phyloP scores from a whole-genome alignment of 2,329 filamentous ascomycete species.

The Chrysosphaeria jannelii region DNA sequence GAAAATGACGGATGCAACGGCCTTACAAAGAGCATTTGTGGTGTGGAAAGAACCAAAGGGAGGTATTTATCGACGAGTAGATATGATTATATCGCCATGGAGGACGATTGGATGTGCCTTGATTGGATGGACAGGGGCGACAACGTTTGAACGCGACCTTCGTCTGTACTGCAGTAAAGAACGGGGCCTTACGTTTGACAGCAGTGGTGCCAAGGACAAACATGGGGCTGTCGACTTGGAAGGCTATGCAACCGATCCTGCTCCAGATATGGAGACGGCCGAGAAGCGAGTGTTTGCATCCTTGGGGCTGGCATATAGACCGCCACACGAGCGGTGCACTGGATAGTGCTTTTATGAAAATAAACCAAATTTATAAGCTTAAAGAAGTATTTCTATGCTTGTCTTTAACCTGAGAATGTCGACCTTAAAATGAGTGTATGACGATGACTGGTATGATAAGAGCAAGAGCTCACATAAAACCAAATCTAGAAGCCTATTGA shows the following conservation, averaged over 20 bases:
- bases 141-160: constrained; percentile 69
- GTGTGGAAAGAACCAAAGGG: constrained; percentile 70
- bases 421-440: not conserved
- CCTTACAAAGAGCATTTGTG: constrained; percentile 68
- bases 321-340: constrained; percentile 37
- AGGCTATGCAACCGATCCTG: constrained; percentile 17
- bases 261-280: constrained; percentile 36
- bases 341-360: constrained; percentile 12
- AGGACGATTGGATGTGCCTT: constrained; percentile 68
- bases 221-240: constrained; percentile 44
- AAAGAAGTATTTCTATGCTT: not conserved
- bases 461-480: not conserved
- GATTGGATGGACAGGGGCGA: constrained; percentile 65
- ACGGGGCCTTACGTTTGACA: constrained; percentile 65
- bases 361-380: no score
- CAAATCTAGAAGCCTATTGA: no score
- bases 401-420: not conserved
- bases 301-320: constrained; percentile 35
- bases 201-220: constrained; percentile 44
- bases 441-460: not conserved
- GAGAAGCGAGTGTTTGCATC: constrained; percentile 58
- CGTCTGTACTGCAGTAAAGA: constrained; percentile 46
- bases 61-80: constrained; percentile 72
- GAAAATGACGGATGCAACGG: constrained; percentile 40
- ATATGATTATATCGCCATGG: constrained; percentile 80